Evolutionary conservation across 2,329 filamentous ascomycete genomes (phyloP).

Genomic region (Ramularia collo-cygni): DNA sequence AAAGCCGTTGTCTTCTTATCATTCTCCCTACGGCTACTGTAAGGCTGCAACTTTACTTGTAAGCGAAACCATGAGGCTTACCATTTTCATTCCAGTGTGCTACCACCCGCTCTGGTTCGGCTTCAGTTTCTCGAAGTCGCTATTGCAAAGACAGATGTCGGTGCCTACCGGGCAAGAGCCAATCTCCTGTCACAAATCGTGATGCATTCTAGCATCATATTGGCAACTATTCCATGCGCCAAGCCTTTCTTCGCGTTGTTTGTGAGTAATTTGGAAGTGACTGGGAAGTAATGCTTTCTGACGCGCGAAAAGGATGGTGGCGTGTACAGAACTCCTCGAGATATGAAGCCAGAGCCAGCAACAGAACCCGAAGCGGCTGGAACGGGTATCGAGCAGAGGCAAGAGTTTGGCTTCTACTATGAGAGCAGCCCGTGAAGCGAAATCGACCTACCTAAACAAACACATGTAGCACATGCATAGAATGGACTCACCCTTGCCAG

Average conservation of each 20-base stretch:
- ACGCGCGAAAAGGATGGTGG: not conserved
- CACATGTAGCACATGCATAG: too few species aligned
- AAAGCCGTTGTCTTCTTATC: slow-evolving; percentile 20
- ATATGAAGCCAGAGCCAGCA: slow-evolving; percentile 4
- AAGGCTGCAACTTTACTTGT: too few species aligned
- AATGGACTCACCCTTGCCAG: too few species aligned
- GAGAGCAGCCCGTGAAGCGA: not conserved
- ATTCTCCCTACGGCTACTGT: slow-evolving; percentile 23
- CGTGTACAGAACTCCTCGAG: slow-evolving; percentile 1
- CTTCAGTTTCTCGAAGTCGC: slow-evolving; percentile 13
- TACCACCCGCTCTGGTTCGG: slow-evolving; percentile 16
- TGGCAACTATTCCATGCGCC: slow-evolving; percentile 26
- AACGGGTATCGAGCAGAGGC: not conserved
- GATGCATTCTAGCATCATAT: slow-evolving; percentile 24
- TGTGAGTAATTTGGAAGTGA: slow-evolving; percentile 6
- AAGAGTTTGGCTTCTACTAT: slow-evolving; percentile 2
- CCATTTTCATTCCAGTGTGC: slow-evolving; percentile 4
- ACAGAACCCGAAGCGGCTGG: not conserved
- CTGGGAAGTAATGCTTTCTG: not conserved
- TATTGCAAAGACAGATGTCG: slow-evolving; percentile 13
- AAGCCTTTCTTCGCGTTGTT: slow-evolving; percentile 26
- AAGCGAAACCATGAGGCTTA: too few species aligned
- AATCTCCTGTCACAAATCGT: slow-evolving; percentile 20
- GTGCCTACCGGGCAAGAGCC: slow-evolving; percentile 11
- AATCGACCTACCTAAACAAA: too few species aligned